Evolutionary conservation across 2,329 filamentous ascomycete genomes (phyloP), one percentile per base, ranked within the genome.

Genomic region (Fusarium sp.): DNA sequence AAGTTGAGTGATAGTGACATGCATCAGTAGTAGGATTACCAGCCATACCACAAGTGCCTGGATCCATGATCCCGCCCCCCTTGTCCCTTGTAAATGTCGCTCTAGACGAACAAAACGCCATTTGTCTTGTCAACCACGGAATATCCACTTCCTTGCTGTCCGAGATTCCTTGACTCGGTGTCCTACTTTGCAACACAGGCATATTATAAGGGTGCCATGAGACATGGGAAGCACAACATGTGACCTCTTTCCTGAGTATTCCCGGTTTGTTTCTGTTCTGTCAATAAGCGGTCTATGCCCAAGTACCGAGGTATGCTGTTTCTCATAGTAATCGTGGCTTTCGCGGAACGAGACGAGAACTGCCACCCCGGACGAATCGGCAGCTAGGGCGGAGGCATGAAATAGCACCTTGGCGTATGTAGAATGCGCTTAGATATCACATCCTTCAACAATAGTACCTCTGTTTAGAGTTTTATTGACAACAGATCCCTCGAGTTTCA

Each of bases 171-270:
- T 51, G 15, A 19, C 33, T 19, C 22, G 20, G n/a, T n/a, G 17
- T 17, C 17, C 35, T 19, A n/a, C 33, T 52, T 19, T 33, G 30
- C 65, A 52, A 46, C 65, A 68, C 54, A 48, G 23, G 25, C n/a
- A 45, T 11, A 53, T 50, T 43, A 53, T 61, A 68, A 54, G 54
- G 65, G 65, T 68, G 65, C 65, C 65, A 56, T 62, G 65, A 68
- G 50, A 45, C 48, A 25, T 43, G 25, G 23, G n/a, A 43, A 46
- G 35, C 14, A 27, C 45, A 43, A 4, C 51, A 53, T 63, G 57
- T 67, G 35, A 63, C 30, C 57, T 52, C 27, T 47, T 47, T 19
- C n/a, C 22, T 46, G 23, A 35, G 22, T 22, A 10, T 33, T 37
- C 14, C 10, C 13, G 25, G 10, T 5, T 7, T 4, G 22, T 10